phyloP scores from a whole-genome alignment of 495 filamentous ascomycete species.

The Talaromyces liani region DNA sequence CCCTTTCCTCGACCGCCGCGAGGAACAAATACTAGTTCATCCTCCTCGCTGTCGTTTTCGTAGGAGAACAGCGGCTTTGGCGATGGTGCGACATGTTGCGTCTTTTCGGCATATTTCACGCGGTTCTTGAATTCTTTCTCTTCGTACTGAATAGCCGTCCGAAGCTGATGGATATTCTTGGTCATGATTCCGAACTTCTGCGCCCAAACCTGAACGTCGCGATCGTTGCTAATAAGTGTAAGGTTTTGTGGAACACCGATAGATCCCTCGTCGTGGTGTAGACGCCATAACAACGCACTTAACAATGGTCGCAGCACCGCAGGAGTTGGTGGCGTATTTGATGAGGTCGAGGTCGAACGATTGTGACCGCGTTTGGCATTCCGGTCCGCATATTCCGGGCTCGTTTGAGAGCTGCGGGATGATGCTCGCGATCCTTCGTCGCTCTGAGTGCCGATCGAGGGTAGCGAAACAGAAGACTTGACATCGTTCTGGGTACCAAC shows the following conservation, averaged over 20 bases:
- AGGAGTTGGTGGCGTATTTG: slow-evolving; percentile 33
- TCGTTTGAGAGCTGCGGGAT: slow-evolving; percentile 43
- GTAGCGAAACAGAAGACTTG: slow-evolving; percentile 28
- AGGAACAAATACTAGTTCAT: slow-evolving; percentile 50
- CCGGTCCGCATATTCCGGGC: slow-evolving; percentile 32
- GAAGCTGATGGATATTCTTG: slow-evolving; percentile 53
- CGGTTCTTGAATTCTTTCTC: slow-evolving; percentile 53
- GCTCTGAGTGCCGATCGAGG: slow-evolving; percentile 42
- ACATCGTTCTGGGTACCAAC: slow-evolving; percentile 10
- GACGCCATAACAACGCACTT: slow-evolving; percentile 54
- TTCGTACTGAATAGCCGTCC: slow-evolving; percentile 50
- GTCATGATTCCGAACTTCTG: slow-evolving; percentile 52
- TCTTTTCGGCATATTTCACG: slow-evolving; percentile 41
- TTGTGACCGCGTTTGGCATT: slow-evolving; percentile 24
- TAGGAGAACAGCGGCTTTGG: slow-evolving; percentile 36
- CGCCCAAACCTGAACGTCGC: slow-evolving; percentile 45
- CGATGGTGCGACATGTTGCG: slow-evolving; percentile 24
- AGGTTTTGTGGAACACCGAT: slow-evolving; percentile 32
- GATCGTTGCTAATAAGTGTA: slow-evolving; percentile 55
- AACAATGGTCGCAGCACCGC: slow-evolving; percentile 47
- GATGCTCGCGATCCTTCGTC: slow-evolving; percentile 37
- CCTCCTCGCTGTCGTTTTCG: slow-evolving; percentile 48
- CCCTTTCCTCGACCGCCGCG: slow-evolving; percentile 35
- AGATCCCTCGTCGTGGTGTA: slow-evolving; percentile 41
- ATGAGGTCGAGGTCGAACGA: slow-evolving; percentile 26